Evolutionary conservation across 2,329 filamentous ascomycete genomes (phyloP).

Genomic region (Cladophialophora bantiana): DNA sequence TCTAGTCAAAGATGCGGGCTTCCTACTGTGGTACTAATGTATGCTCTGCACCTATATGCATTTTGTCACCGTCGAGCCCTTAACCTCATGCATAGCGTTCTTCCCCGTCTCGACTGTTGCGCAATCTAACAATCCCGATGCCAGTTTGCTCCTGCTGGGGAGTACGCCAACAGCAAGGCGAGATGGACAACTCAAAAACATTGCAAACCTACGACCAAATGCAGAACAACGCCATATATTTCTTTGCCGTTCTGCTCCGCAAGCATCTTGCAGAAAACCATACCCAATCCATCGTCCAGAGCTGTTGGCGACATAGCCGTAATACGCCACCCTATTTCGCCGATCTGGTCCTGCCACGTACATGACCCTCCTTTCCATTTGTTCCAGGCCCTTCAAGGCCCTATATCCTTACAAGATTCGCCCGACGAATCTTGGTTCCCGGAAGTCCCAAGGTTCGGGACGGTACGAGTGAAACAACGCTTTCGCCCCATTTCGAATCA

Average conservation of each 20-base stretch:
- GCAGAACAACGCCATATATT: slow-evolving; percentile 1
- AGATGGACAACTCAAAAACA: background rate
- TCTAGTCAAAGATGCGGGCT: background rate
- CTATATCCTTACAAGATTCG: slow-evolving; percentile 1
- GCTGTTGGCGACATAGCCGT: slow-evolving; percentile 4
- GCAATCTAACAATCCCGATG: background rate
- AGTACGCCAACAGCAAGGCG: background rate
- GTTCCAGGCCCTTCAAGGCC: background rate
- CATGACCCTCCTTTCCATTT: background rate
- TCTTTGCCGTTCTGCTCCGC: background rate
- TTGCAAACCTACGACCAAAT: slow-evolving; percentile 13
- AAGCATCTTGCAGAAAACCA: slow-evolving; percentile 2
- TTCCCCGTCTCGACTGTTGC: background rate
- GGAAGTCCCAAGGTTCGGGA: background rate
- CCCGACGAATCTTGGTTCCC: background rate
- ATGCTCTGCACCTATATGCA: background rate
- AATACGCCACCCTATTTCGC: slow-evolving; percentile 10
- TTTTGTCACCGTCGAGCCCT: background rate
- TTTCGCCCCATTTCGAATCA: background rate
- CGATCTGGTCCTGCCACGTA: background rate
- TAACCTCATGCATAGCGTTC: background rate
- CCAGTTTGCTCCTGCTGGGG: background rate
- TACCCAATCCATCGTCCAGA: slow-evolving; percentile 8
- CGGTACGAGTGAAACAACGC: background rate
- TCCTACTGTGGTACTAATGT: background rate